Evolutionary conservation across 495 filamentous ascomycete species (phyloP), one percentile per base, ranked within the genome.

Genomic region (Pyronema domesticum): DNA sequence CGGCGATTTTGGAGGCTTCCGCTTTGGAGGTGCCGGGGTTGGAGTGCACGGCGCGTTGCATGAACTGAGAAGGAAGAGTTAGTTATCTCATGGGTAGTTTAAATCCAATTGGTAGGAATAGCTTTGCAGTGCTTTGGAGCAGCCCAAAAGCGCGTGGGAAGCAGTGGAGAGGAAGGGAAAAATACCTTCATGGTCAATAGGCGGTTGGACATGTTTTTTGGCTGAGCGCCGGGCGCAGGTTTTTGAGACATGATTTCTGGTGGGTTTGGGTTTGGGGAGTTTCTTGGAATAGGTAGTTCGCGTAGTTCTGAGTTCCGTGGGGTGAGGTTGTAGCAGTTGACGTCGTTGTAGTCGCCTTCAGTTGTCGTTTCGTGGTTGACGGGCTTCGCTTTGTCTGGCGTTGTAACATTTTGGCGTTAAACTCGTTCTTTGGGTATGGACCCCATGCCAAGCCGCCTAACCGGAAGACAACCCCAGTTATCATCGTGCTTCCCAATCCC

Each of bases 171-270:
- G 42, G n/a, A 7, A 46, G 30, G 18, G 23, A 30, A 30, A 30
- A 30, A 30, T 67, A 79, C 80, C 70, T 95, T 95, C 89, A 95
- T 95, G 19, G 84, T 94, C 62, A 93, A 71, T 15, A 95, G 77
- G 52, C 88, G 79, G 2, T 85, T 89, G 57, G 89, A 95, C 83
- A 94, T 91, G 8, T 72, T 72, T 70, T 93, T 93, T 30, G 73
- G 65, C 64, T 71, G 74, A 42, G 65, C 57, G 56, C 69, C 59
- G 53, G 67, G 45, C 34, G 23, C 23, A 5, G 23, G 23, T 30
- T 30, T 30, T 30, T 30, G 23, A 30, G 23, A 30, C 23, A 30
- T 30, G 23, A 30, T 30, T 30, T 30, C 23, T 30, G 1, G 23
- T 30, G 23, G 23, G 23, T 1, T 30, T 30, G 23, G 23, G 64